Base-by-base conservation (phyloP, 2,329 filamentous ascomycete genomes). In the Coleophoma crateriformis region DNA sequence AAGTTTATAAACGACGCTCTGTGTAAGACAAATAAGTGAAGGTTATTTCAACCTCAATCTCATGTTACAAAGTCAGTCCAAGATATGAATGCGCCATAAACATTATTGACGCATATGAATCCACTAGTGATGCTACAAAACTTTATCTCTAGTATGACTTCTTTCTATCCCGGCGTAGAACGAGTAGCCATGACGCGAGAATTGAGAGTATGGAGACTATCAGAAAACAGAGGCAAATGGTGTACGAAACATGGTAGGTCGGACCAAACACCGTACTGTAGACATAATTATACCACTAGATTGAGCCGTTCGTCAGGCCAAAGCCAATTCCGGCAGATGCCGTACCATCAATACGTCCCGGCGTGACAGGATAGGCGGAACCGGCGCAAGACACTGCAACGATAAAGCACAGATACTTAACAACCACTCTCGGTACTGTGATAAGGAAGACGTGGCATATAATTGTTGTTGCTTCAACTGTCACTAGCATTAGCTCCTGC, bases 351-450 rank as follows among this genome's bases (percentile, higher is more conserved):
- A 72, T 72, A 1, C 69, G 65, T 53, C 72, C 70, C 7, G 68
- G 69, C 69, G 72, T 72, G 38, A 71, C 66, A 0, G 69, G 69
- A 50, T 70, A 72, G 6, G 68, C 68, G 5, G 67, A 71, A 3
- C 68, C 67, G 1, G 68, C 65, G 46, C 67, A 71, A 2, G 64
- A 59, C 1, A 63, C 59, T 13, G 58, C 67, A 5, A 71, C 58
- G 19, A 70, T 64, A 20, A 70, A 51, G 35, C 60, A 65, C 8
- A 69, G 47, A 45, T 70, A 70, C 48, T 67, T 67, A 33, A 68
- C 67, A 2, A 65, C 50, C 0, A 61, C 51, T 52, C 66, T 68
- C 2, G 42, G 39, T 3, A 69, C 64, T 0, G 64, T 68, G 33
- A 68, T 66, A 4, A 70, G 58, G 22, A 70, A 61, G 15, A 70